Evolutionary conservation across 306 rosid species (phyloP), one percentile per base, ranked within the genome.

Genomic region (Cucurbita pepo): DNA sequence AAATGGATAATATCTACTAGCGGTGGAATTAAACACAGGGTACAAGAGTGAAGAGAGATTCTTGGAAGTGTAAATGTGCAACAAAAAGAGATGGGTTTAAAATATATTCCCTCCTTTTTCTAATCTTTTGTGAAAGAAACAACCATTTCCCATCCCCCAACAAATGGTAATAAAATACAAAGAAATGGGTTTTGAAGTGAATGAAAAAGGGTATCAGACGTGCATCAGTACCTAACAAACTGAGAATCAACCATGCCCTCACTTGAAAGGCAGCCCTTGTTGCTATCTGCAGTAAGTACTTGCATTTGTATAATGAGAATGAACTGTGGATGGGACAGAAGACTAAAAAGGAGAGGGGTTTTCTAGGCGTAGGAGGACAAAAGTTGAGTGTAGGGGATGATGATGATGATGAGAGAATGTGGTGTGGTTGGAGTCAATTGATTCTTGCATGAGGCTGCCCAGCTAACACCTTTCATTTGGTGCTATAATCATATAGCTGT

Each of bases 391-490:
- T 72, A 81, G 10, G 60, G 64, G 69, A 71, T 58, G 82, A 80
- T 88, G 89, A 78, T 88, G 85, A 69, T 88, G 89, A 78, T 88
- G 85, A 69, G 79, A 81, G 77, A 56, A 47, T 77, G 65, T 73
- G 90, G 79, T 76, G 65, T 73, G 90, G 80, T 78, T 86, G 85
- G 89, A 86, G 58, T 81, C 45, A 52, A 78, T 77, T 84, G 76
- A 85, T 76, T 83, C 80, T 80, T 2, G 92, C 95, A 90, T 83
- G 90, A 86, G 86, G 89, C 76, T 82, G 60, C 83, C 85, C 81
- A 82, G 83, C 82, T 81, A 81, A 87, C 58, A 74, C 61, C 56
- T 78, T 80, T 79, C 19, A 52, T 52, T 52, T 55, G 78, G 78
- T 22, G 69, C 76, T 43, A 70, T 80, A 81, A 86, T 86, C 84